Conservation (phyloP, 1,284 basidiomycete species). For the Puccinia polysora region DNA sequence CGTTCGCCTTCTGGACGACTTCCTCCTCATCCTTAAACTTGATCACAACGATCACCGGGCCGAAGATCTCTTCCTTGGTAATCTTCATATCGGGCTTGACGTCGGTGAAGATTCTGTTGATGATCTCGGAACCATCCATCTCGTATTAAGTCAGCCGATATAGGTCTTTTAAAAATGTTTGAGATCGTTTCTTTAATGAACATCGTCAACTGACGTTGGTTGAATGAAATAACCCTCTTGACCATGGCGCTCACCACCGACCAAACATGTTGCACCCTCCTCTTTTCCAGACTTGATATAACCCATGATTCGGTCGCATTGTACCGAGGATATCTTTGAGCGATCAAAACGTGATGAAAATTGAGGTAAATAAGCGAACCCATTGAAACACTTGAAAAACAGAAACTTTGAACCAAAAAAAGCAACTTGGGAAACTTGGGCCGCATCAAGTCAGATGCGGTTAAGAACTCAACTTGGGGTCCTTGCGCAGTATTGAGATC, state of each 20-base stretch:
- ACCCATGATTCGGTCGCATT: slow-evolving; percentile 84
- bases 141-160: background rate
- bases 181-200: slow-evolving; percentile 82
- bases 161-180: slow-evolving; percentile 54
- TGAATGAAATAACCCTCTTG: slow-evolving; percentile 61
- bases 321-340: slow-evolving; percentile 53
- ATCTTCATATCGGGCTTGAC: slow-evolving; percentile 75
- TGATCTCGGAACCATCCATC: background rate
- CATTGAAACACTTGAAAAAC: background rate
- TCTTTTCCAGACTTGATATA: slow-evolving; percentile 81
- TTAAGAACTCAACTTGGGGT: slow-evolving; percentile 71
- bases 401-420: background rate
- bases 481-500: slow-evolving; percentile 67
- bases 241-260: slow-evolving; percentile 71
- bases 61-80: slow-evolving; percentile 67
- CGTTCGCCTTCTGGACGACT: slow-evolving; percentile 71
- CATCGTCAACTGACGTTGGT: slow-evolving; percentile 56
- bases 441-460: too few species aligned
- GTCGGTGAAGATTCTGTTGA: slow-evolving; percentile 54
- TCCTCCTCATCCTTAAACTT: slow-evolving; percentile 65
- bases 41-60: slow-evolving; percentile 56
- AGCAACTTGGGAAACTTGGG: too few species aligned
- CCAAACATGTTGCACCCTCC: slow-evolving; percentile 73
- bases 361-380: slow-evolving; percentile 43
- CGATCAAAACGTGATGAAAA: background rate